Base-by-base conservation (phyloP, 108 stramenopile genomes). In the Cyclotella kingstonii region DNA sequence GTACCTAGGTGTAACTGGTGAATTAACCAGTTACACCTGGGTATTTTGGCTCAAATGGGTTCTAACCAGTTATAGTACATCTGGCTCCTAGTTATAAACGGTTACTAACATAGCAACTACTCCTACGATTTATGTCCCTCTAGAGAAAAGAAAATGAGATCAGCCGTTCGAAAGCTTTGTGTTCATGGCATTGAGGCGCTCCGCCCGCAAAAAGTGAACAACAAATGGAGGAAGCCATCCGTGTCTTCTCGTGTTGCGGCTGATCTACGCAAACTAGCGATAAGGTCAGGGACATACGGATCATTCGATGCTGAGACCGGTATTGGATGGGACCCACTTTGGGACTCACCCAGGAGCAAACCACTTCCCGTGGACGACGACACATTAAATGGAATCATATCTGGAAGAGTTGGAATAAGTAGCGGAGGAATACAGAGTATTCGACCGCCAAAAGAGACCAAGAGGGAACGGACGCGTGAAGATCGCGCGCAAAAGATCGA, bases 401-500 rank as follows among this genome's bases (percentile, higher is more conserved):
- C 26, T 43, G 14, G 19, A 6, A 19, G 38, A 9, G 43, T 45
- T 30, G 63, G 63, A 17, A 41, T 50, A 23, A 73, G 65, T 35
- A 26, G 23, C 22, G 68, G 72, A 9, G 47, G 46, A 36, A 73
- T 73, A 36, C 51, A 63, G 28, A 40, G 44, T 50, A 78, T 89
- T 30, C 73, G 72, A 56, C 84, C 86, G 1, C 63, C 83, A 21
- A 89, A 87, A 63, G 77, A 76, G 12, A 81, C 84, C 8, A 68
- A 79, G 27, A 51, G 85, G 17, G 58, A 91, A 28, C 68, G 87
- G 10, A 84, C 70, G 29, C 70, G 90, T 49, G 90, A 89, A 53
- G 48, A 70, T 11, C 79, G 90, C 11, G 90, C 90, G 14, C 48
- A 55, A 43, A 86, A 85, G 78, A 80, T 91, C 50, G 90, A 91